Conservation (phyloP, 164 flowering plant genomes). For the Stephania japonica region DNA sequence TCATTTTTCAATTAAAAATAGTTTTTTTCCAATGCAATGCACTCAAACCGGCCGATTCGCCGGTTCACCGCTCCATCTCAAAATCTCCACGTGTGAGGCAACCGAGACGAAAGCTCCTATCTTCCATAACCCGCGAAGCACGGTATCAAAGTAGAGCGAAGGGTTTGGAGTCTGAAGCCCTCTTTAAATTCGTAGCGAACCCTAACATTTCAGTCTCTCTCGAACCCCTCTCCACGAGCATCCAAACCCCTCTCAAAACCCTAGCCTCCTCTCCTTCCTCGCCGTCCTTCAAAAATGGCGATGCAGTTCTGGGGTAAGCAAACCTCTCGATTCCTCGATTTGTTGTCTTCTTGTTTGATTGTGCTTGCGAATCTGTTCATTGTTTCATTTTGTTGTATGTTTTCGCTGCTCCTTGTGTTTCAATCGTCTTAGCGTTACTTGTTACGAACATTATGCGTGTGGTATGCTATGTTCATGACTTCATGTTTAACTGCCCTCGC, state of each 20-base stretch:
- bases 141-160: not conserved
- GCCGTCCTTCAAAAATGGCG: not conserved
- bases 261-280: not conserved
- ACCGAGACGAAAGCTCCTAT: no score
- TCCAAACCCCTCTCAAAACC: constrained; percentile 19
- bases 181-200: not conserved
- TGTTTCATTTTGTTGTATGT: not conserved
- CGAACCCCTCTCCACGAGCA: not conserved
- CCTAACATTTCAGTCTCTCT: not conserved
- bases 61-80: no score
- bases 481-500: no score
- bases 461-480: no score
- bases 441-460: no score
- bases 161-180: not conserved
- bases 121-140: not conserved
- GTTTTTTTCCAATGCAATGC: no score
- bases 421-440: no score
- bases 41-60: no score
- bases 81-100: no score
- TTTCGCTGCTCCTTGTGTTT: not conserved
- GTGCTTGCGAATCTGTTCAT: not conserved
- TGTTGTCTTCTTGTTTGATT: not conserved
- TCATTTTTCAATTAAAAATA: no score
- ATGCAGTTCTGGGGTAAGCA: constrained; percentile 37
- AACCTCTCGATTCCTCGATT: not conserved